Conservation (phyloP, 805 yeast genomes). For the Maudiozyma saulgeensis region DNA sequence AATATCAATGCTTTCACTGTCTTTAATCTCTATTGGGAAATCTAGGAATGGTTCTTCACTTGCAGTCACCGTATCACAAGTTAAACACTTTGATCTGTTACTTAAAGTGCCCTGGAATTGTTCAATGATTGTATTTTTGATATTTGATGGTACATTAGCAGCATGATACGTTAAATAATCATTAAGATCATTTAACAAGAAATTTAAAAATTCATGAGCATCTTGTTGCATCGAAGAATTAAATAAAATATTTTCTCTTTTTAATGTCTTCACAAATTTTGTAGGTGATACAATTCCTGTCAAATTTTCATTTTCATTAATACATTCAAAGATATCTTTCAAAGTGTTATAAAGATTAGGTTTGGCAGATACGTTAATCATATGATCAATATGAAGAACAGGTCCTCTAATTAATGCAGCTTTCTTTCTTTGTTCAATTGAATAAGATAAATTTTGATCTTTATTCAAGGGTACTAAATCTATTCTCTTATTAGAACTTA, state of each 20-base stretch:
- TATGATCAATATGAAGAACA: slow-evolving; percentile 66
- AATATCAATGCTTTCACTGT: slow-evolving; percentile 61
- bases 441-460: not conserved
- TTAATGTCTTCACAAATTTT: slow-evolving; percentile 62
- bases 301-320: slow-evolving; percentile 57
- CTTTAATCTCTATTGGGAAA: slow-evolving; percentile 73
- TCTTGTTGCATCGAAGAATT: slow-evolving; percentile 94
- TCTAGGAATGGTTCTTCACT: slow-evolving; percentile 84
- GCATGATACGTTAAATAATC: slow-evolving; percentile 22
- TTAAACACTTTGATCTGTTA: slow-evolving; percentile 79
- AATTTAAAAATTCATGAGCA: slow-evolving; percentile 93
- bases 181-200: slow-evolving; percentile 66
- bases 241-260: slow-evolving; percentile 75
- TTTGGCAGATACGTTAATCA: slow-evolving; percentile 33
- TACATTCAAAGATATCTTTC: slow-evolving; percentile 78
- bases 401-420: slow-evolving; percentile 77
- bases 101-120: slow-evolving; percentile 80
- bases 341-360: slow-evolving; percentile 52
- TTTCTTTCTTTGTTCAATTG: slow-evolving; percentile 67
- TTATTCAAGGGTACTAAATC: not conserved
- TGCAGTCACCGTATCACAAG: slow-evolving; percentile 74
- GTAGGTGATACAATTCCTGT: slow-evolving; percentile 83
- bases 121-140: slow-evolving; percentile 47
- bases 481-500: not conserved
- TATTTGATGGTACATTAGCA: not conserved